These are phyloP conservation scores for Ilyonectria robusta DNA, from an alignment of 2,329 filamentous ascomycete species.

Conservation along the genomic window DNA sequence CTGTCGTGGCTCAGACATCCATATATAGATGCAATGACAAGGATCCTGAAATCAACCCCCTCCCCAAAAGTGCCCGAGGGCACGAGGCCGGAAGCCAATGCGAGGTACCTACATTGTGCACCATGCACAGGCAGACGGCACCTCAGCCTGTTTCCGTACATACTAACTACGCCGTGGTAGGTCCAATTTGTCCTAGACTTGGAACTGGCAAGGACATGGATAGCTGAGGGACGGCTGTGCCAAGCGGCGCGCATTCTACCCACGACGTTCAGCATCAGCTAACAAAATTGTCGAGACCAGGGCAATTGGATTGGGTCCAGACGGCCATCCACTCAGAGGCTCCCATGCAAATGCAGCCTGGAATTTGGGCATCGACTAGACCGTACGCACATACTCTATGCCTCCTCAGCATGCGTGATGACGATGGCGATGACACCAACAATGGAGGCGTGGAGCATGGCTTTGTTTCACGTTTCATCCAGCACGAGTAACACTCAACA, in stretches of 20 bases:
- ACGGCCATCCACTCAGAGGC: conserved; percentile 10
- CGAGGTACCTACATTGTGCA: not conserved
- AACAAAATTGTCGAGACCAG: not conserved
- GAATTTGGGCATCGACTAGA: not conserved
- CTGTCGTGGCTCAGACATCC: conserved; percentile 18
- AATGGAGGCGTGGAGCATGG: conserved; percentile 28
- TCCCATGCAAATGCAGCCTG: conserved; percentile 25
- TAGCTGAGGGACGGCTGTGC: not conserved
- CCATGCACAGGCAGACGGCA: not conserved
- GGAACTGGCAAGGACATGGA: not conserved
- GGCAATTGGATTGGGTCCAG: conserved; percentile 7
- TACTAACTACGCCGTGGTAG: not conserved
- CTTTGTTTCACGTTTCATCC: conserved; percentile 46
- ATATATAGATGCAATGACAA: conserved; percentile 19
- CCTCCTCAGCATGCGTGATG: conserved; percentile 8
- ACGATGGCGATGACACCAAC: conserved; percentile 29
- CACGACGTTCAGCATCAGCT: not conserved
- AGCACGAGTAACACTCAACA: conserved; percentile 14
- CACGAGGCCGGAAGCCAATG: not conserved
- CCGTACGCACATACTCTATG: not conserved
- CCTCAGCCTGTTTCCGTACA: not conserved
- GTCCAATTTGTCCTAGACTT: not conserved
- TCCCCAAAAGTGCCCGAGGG: conserved; percentile 2
- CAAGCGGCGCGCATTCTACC: not conserved
- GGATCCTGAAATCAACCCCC: conserved; percentile 30